Base-by-base conservation (phyloP, 495 filamentous ascomycete genomes). In the Pyrenula massariospora region DNA sequence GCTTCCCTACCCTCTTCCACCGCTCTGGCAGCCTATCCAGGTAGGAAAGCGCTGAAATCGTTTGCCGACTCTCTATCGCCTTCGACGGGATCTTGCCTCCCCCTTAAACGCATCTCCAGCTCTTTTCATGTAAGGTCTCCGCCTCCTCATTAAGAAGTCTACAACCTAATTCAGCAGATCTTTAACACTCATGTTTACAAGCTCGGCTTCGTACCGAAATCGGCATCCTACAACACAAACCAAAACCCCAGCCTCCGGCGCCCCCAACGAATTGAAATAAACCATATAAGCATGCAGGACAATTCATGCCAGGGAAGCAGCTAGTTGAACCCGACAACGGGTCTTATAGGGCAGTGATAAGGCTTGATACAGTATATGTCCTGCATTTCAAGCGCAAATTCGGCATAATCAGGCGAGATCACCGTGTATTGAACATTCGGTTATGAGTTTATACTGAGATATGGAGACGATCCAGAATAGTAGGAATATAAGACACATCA, bases 361-460 rank as follows among this genome's bases (percentile, higher is more conserved):
- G 77, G 2, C 79, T 78, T 54, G 76, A 78, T 58, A 57, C 66
- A 5, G 72, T 78, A 1, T 82, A 81, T 59, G 73, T 76, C 2
- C 75, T 78, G 63, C 77, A 81, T 61, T 82, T 82, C 67, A 80
- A 80, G 63, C 77, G 74, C 58, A 82, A 79, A 56, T 56, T 80
- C 12, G 75, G 76, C 11, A 80, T 62, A 22, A 73, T 82, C 31
- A 63, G 79, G 15, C 69, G 76, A 56, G 66, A 74, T 47, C 80
- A 82, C 53, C 79, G 78, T 0, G 63, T 70, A 0, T 53, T 81
- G 50, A 65, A 76, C 58, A 72, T 73, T 52, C 81, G 77, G 74
- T 81, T 62, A 77, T 73, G 63, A 62, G 68, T 24, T 50, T 81
- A 59, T 80, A 79, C 58, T 79, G 74, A 73, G 72, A 75, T 51